These are phyloP conservation scores for Pseudocercospora fijiensis DNA, from an alignment of 2,329 filamentous ascomycete species.

Conservation along the genomic window DNA sequence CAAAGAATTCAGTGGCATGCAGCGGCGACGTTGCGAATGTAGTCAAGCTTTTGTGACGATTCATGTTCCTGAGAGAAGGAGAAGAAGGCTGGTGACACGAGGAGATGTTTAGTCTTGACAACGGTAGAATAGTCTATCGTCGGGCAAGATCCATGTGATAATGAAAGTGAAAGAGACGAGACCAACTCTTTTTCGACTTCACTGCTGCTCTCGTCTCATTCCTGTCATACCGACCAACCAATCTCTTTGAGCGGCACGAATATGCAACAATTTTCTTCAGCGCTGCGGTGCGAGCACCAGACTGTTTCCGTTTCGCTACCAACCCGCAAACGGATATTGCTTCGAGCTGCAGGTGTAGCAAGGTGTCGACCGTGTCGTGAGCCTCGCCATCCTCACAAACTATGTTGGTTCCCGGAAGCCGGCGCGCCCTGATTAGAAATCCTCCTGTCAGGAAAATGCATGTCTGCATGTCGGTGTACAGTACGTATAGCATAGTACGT, in stretches of 20 bases:
- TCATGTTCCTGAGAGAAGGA: neutral
- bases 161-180: neutral
- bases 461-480: conserved; percentile 2
- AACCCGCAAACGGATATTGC: conserved; percentile 3
- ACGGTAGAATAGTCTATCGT: too few species aligned
- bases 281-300: conserved; percentile 11
- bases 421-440: conserved; percentile 2
- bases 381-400: neutral
- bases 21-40: neutral
- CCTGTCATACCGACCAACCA: neutral
- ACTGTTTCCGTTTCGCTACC: conserved; percentile 3
- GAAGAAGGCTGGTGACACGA: conserved; percentile 1
- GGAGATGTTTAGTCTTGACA: neutral
- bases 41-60: neutral
- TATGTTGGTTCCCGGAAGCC: conserved; percentile 1
- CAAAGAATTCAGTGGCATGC: neutral
- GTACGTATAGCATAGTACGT: too few species aligned
- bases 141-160: neutral
- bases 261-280: conserved; percentile 19
- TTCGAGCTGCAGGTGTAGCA: too few species aligned
- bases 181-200: conserved; percentile 8
- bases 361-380: conserved; percentile 2
- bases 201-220: neutral
- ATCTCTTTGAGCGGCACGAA: conserved; percentile 11
- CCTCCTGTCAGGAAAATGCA: neutral